Evolutionary conservation across 345 rosid genomes (phyloP).

Genomic region (Moricandia arvensis): DNA sequence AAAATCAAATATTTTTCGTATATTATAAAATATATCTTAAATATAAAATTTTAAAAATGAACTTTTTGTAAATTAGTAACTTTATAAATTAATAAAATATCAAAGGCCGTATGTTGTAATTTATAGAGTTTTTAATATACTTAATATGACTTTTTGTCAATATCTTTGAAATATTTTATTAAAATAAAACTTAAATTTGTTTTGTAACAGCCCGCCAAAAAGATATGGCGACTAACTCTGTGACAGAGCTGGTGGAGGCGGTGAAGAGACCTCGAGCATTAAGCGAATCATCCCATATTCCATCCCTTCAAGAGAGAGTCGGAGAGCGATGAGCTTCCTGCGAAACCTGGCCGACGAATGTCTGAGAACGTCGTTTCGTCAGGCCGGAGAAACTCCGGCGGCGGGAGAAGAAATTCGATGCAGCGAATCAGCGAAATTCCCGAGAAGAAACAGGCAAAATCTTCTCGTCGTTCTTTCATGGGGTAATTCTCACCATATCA

Average conservation of each 20-base stretch:
- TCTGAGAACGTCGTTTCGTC: conserved; percentile 54
- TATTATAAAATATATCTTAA: too few species aligned
- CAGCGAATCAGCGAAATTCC: conserved; percentile 72
- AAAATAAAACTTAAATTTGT: background rate
- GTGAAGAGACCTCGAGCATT: conserved; percentile 79
- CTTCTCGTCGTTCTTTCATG: conserved; percentile 77
- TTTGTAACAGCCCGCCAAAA: conserved; percentile 72
- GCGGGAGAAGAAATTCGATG: conserved; percentile 53
- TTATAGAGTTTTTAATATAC: too few species aligned
- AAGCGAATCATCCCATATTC: conserved; percentile 62
- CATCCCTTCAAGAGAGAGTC: conserved; percentile 55
- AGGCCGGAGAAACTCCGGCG: conserved; percentile 53
- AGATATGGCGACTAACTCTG: conserved; percentile 68
- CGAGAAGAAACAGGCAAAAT: conserved; percentile 60
- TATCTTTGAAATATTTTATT: background rate
- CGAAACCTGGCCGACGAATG: conserved; percentile 49
- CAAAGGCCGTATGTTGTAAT: too few species aligned
- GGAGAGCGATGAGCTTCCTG: conserved; percentile 39
- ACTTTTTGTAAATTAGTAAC: too few species aligned
- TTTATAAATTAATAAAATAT: too few species aligned
- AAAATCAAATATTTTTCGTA: too few species aligned
- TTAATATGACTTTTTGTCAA: too few species aligned
- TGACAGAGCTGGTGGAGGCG: conserved; percentile 82
- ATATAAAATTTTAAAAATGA: too few species aligned
- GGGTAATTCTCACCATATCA: conserved; percentile 42